Conservation (phyloP, 2,329 filamentous ascomycete genomes). For the Diplodia seriata region DNA sequence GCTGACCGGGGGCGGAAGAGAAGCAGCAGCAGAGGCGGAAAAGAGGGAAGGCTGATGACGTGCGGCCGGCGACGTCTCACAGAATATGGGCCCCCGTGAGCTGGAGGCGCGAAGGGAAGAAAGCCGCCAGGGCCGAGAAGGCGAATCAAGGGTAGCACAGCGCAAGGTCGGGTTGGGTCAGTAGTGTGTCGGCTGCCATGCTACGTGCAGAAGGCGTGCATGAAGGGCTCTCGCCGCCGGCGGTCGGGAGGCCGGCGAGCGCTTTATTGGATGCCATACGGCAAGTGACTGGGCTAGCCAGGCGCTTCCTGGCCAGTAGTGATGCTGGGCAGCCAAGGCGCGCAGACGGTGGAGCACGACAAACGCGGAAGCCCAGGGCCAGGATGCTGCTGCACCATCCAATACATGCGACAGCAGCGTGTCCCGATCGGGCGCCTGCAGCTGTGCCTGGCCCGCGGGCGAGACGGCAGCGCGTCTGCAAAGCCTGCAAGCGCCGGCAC, state of each 20-base stretch:
- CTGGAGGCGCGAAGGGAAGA: neutral
- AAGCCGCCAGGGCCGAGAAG: neutral
- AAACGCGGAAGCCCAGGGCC: conserved; percentile 23
- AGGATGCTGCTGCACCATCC: conserved; percentile 32
- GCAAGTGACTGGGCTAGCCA: neutral
- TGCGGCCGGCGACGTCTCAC: conserved; percentile 30
- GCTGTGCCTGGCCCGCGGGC: conserved; percentile 11
- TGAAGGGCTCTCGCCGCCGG: conserved; percentile 5
- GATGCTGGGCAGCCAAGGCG: neutral
- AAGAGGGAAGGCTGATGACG: conserved; percentile 25
- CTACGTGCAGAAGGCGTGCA: conserved; percentile 21
- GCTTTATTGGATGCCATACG: conserved; percentile 25
- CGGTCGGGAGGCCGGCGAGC: conserved; percentile 17
- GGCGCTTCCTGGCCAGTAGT: conserved; percentile 14
- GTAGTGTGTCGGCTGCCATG: conserved; percentile 10
- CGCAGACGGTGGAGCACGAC: conserved; percentile 19
- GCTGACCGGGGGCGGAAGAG: conserved; percentile 19
- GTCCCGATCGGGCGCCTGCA: conserved; percentile 14
- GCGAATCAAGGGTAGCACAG: conserved; percentile 17
- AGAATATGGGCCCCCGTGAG: conserved; percentile 8
- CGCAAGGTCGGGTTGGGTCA: neutral
- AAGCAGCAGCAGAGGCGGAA: conserved; percentile 9
- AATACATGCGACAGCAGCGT: conserved; percentile 32
- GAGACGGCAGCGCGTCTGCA: conserved; percentile 4
- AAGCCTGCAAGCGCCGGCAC: conserved; percentile 13